Base-by-base conservation (phyloP, 305 asterid genomes). In the Andrographis paniculata region DNA sequence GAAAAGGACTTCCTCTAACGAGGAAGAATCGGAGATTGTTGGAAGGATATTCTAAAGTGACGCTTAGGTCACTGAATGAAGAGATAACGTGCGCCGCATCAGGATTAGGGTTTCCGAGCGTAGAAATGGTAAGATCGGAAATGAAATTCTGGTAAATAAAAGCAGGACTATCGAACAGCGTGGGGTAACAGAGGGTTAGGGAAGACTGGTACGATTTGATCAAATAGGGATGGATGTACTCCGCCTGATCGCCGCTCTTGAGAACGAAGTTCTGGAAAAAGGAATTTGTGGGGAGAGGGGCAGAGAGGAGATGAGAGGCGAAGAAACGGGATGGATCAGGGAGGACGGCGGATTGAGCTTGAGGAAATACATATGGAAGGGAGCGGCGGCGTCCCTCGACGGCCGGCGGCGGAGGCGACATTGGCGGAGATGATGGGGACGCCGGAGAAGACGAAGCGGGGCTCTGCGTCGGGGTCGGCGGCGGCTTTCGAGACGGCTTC, bases 181-280 rank as follows among this genome's bases (percentile, higher is more conserved):
- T 53, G 1, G 96, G 88, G 70, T 59, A 79, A 33, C 91, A 75
- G 10, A 86, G 37, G 6, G 88, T 59, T 3, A 86, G 82, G 1
- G 75, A 39, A 6, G 96, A 82, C 16, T 60, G 60, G 5, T 74
- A 58, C 0, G 94, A 86, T 65, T 65, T 79, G 47, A 86, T 39
- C 27, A 73, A 61, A 57, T 86, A 86, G 0, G 96, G 96, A 40
- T 86, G 96, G 42, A 82, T 62, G 53, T 79, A 77, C 40, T 86
- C 94, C 0, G 94, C 74, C 22, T 86, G 96, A 59, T 86, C 94
- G 42, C 94, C 95, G 43, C 68, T 77, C 48, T 82, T 86, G 1
- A 86, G 78, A 35, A 70, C 74, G 38, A 79, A 63, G 58, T 86
- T 86, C 28, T 82, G 94, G 65, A 82, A 86, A 55, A 86, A 86